A percentile compares a stretch with the other conserved stretches of the same genome.
Evolutionary conservation across 139 green algal genomes (phyloP).

Genomic region (Tetraselmis chui): DNA sequence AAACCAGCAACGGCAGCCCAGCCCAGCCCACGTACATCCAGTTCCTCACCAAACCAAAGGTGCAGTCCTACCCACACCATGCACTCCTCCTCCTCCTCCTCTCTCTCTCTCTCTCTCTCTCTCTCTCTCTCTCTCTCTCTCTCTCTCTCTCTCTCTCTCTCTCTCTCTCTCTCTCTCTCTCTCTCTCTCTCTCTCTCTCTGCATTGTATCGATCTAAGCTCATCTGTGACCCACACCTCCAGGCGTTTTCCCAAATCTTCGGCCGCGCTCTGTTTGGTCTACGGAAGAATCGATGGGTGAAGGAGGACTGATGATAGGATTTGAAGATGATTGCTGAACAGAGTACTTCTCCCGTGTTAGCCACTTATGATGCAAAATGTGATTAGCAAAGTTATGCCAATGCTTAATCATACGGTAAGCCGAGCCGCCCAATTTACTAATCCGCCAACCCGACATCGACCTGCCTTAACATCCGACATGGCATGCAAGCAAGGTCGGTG

Average conservation of each 20-base stretch:
- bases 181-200: not conserved
- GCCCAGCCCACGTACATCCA: constrained; percentile 52
- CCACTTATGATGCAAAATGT: too few relatives aligned
- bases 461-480: too few relatives aligned
- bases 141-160: not conserved
- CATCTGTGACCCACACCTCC: not conserved
- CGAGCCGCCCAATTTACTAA: too few relatives aligned
- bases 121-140: not conserved
- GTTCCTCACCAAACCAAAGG: constrained; percentile 76
- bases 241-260: not conserved
- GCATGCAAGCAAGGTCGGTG: too few relatives aligned
- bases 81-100: not conserved
- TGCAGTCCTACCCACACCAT: constrained; percentile 54
- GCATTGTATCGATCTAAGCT: not conserved
- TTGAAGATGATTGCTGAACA: too few relatives aligned
- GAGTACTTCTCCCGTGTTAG: too few relatives aligned
- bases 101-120: not conserved
- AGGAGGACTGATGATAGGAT: constrained; percentile 43
- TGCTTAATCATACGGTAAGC: too few relatives aligned
- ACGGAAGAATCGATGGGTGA: constrained; percentile 64
- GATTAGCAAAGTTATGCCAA: too few relatives aligned
- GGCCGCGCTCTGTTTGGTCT: constrained; percentile 45
- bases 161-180: not conserved
- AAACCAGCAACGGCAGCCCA: not conserved
- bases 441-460: too few relatives aligned